phyloP scores from a whole-genome alignment of 1,284 basidiomycete genomes.

The Golubevia sp. region DNA sequence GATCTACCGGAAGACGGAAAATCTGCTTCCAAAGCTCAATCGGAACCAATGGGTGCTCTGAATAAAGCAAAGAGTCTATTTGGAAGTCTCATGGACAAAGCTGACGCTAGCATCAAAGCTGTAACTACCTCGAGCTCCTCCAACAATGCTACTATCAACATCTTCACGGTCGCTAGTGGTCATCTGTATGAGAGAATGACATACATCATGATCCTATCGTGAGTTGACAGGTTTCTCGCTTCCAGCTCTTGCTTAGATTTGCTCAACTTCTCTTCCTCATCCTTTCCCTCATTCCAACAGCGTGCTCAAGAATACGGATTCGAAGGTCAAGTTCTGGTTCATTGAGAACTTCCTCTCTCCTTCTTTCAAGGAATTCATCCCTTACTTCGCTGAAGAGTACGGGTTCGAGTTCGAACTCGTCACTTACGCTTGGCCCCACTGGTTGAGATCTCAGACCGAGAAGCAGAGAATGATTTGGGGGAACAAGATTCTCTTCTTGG shows the following conservation, averaged over 20 bases:
- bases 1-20: constrained; percentile 37
- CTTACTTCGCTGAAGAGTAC: constrained; percentile 85
- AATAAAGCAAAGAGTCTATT: no score
- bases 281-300: neutral
- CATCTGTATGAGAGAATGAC: constrained; percentile 95
- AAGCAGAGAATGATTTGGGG: constrained; percentile 99
- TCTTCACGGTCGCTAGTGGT: constrained; percentile 97
- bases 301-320: constrained; percentile 89
- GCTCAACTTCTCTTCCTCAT: neutral
- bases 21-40: no score
- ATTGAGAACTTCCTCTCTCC: constrained; percentile 99
- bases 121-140: no score
- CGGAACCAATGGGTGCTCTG: no score
- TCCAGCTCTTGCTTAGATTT: neutral
- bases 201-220: constrained; percentile 93
- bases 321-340: constrained; percentile 98
- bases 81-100: no score
- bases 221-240: neutral
- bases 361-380: constrained; percentile 94
- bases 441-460: constrained; percentile 93
- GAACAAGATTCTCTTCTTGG: constrained; percentile 97
- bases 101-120: no score
- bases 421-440: constrained; percentile 98
- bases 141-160: constrained; percentile 85
- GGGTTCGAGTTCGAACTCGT: constrained; percentile 94